Conservation (phyloP, 495 filamentous ascomycete species). For the Penicillium riverlandense region DNA sequence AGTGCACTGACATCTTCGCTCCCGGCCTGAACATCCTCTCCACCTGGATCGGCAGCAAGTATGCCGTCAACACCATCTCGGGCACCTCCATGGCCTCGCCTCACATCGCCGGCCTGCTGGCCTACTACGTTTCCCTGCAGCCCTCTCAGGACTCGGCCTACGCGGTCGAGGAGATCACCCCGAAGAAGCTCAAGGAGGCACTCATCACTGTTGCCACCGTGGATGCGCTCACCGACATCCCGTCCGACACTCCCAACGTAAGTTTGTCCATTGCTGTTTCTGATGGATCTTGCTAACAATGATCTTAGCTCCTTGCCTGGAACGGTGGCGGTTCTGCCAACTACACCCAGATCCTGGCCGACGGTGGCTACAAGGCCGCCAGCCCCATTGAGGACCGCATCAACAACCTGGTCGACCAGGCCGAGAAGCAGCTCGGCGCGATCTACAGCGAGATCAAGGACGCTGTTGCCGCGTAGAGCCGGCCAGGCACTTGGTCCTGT, state of each 20-base stretch:
- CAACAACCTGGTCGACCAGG: conserved; percentile 25
- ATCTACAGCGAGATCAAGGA: conserved; percentile 43
- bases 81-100: conserved; percentile 99
- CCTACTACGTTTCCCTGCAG: conserved; percentile 96
- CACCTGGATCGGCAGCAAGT: conserved; percentile 94
- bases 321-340: conserved; percentile 94
- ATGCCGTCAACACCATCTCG: conserved; percentile 95
- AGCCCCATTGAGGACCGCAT: conserved; percentile 21
- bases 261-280: conserved; percentile 18
- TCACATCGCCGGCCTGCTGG: conserved; percentile 91
- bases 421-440: conserved; percentile 36
- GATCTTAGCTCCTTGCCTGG: conserved; percentile 76
- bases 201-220: conserved; percentile 77
- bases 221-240: conserved; percentile 76
- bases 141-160: conserved; percentile 82
- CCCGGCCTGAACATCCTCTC: conserved; percentile 95
- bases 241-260: conserved; percentile 72
- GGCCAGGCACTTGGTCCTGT: conserved; percentile 11
- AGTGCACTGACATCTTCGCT: conserved; percentile 99
- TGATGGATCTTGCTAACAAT: conserved; percentile 32
- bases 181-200: conserved; percentile 86
- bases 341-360: conserved; percentile 76
- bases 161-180: conserved; percentile 81
- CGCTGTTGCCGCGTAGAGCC: conserved; percentile 30
- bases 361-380: conserved; percentile 41